Conservation (phyloP, 176 grass and related monocot genomes). For the Rhynchospora tenuis region DNA sequence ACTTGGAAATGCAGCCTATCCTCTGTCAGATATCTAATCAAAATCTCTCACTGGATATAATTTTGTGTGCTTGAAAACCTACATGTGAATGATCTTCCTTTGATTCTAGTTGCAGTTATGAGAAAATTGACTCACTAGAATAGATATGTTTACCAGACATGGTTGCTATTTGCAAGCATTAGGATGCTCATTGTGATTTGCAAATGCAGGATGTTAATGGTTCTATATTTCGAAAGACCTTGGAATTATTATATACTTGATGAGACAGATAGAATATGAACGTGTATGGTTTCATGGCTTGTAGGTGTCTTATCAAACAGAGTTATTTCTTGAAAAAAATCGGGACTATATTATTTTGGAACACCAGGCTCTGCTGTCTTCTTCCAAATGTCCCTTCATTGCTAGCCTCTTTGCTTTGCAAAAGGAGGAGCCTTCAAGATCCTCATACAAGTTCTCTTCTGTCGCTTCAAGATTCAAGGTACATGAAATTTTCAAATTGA, state of each 20-base stretch:
- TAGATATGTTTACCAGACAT: neutral
- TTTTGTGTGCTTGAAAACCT: neutral
- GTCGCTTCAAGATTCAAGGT: slow-evolving; percentile 94
- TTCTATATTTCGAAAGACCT: neutral
- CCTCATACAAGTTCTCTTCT: slow-evolving; percentile 91
- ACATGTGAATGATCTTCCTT: neutral
- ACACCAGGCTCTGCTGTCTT: slow-evolving; percentile 75
- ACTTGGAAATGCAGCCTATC: neutral
- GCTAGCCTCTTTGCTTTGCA: slow-evolving; percentile 63
- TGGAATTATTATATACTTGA: slow-evolving; percentile 1
- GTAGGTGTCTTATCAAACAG: slow-evolving; percentile 80
- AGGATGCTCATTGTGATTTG: neutral
- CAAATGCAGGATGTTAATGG: neutral
- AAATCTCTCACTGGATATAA: neutral
- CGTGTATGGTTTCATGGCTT: neutral
- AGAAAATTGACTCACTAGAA: neutral
- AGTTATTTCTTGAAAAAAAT: slow-evolving; percentile 88
- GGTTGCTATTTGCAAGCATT: neutral
- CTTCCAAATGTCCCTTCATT: slow-evolving; percentile 67
- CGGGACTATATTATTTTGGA: slow-evolving; percentile 73
- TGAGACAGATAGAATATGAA: neutral
- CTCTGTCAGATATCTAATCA: neutral
- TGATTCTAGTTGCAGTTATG: neutral
- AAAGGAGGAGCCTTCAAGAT: slow-evolving; percentile 78
- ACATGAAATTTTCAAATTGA: slow-evolving; percentile 2